Evolutionary conservation across 768 basidiomycete species (phyloP).

Genomic region (Tulasnella sp.): DNA sequence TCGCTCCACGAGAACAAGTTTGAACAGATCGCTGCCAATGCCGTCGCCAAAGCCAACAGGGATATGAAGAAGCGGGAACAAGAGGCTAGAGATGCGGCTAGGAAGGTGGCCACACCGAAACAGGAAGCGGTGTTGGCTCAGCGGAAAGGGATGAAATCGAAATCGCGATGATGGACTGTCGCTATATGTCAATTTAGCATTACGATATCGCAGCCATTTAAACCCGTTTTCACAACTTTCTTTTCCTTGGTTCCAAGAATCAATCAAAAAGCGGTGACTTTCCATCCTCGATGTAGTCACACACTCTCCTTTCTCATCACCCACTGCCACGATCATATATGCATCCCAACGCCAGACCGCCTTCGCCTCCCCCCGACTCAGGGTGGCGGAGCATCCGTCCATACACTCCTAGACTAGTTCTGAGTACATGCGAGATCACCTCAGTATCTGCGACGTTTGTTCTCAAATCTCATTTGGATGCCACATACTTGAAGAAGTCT

Average conservation of each 20-base stretch:
- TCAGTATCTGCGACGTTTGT: constrained; percentile 78
- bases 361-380: constrained; percentile 12
- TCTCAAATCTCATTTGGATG: constrained; percentile 38
- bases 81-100: not conserved
- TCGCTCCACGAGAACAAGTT: constrained; percentile 7
- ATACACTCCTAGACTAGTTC: constrained; percentile 59
- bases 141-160: too few relatives aligned
- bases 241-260: too few relatives aligned
- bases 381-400: constrained; percentile 67
- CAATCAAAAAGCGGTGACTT: too few relatives aligned
- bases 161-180: too few relatives aligned
- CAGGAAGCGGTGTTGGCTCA: too few relatives aligned
- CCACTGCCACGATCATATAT: too few relatives aligned
- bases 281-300: too few relatives aligned
- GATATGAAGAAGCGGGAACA: constrained; percentile 1
- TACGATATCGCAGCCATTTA: too few relatives aligned
- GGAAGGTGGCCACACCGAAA: too few relatives aligned
- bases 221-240: too few relatives aligned
- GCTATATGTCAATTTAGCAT: too few relatives aligned
- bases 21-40: constrained; percentile 7
- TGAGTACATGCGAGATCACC: constrained; percentile 67
- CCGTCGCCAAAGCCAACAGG: not conserved
- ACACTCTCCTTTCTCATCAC: too few relatives aligned
- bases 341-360: not conserved
- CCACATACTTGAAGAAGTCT: constrained; percentile 16